Base-by-base conservation (phyloP, 2,329 filamentous ascomycete species). In the Fusarium tricinctum region DNA sequence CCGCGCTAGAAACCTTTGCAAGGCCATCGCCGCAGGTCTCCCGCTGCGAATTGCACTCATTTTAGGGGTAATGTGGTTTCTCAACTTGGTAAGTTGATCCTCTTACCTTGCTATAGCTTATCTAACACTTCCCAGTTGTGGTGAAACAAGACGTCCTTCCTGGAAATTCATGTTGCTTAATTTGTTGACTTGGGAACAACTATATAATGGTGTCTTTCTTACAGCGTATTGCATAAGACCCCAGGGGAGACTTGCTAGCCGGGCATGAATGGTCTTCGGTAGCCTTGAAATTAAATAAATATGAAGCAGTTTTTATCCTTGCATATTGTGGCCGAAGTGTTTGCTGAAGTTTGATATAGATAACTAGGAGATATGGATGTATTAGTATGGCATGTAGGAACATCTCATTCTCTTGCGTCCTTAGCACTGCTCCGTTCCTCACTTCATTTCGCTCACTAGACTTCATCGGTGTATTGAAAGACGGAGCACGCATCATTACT, bases 31-130 rank as follows among this genome's bases (percentile, higher is more conserved):
- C 6, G 33, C 23, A 6, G 63, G 63, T 15, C 49, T 63, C 20
- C 56, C 62, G 13, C 19, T 74, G 15, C 63, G 63, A 10, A 44
- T 72, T 9, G 60, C 43, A 44, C 45, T 39, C 26, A 59, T 74
- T 26, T 42, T 72, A 30, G 63, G 55, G 40, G 35, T 65, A 8
- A 73, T 74, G 70, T 69, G 66, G 70, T 33, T 74, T n/a, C 66
- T 74, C 4, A 74, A 74, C 59, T 71, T 59, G 67, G 71, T 73
- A 51, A 61, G 69, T 61, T 45, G 3, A 40, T 15, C 6, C 2
- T 3, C 2, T 3, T 3, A 6, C 2, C 12, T 14, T 1, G 1
- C 7, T 3, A 0, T 6, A 1, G 2, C 1, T 4, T 17, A 3
- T n/a, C 71, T 73, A 62, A 73, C 58, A 15, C 7, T 1, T 12